Evolutionary conservation across 1,139 yeast species (phyloP).

Genomic region (Saccharomyces hybrid): DNA sequence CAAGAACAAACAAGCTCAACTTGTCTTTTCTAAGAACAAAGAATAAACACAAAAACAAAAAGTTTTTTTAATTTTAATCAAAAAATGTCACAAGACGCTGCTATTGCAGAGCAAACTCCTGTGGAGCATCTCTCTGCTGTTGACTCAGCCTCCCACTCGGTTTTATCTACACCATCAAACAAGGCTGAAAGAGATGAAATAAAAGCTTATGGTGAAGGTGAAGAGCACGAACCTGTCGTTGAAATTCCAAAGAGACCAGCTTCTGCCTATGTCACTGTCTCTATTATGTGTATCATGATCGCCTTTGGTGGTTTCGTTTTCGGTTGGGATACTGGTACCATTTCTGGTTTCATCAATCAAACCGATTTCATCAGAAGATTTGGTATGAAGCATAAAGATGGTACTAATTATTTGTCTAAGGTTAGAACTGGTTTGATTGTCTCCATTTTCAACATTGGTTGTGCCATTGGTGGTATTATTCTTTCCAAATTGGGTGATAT

Average conservation of each 20-base stretch:
- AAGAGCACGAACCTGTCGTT: neutral
- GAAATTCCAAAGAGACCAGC: constrained; percentile 23
- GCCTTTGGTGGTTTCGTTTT: constrained; percentile 63
- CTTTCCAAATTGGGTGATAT: constrained; percentile 49
- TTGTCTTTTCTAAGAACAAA: neutral
- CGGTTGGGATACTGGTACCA: constrained; percentile 73
- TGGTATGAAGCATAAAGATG: constrained; percentile 35
- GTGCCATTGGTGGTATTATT: constrained; percentile 6
- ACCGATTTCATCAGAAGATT: constrained; percentile 48
- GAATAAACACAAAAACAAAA: neutral
- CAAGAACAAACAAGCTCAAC: neutral
- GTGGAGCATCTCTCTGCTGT: constrained; percentile 4
- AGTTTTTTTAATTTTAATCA: neutral
- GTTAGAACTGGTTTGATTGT: constrained; percentile 6
- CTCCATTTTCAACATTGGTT: constrained; percentile 6
- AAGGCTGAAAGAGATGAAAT: constrained; percentile 12
- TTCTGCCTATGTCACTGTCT: constrained; percentile 33
- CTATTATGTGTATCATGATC: constrained; percentile 37
- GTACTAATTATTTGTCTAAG: constrained; percentile 39
- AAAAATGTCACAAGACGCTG: constrained; percentile 1
- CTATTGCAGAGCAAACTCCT: constrained; percentile 4
- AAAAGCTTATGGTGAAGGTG: constrained; percentile 9
- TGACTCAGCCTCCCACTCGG: constrained; percentile 6
- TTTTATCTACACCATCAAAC: constrained; percentile 11
- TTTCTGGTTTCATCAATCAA: constrained; percentile 68